Base-by-base conservation (phyloP, 441 rosid genomes). In the Mallotus japonicus region DNA sequence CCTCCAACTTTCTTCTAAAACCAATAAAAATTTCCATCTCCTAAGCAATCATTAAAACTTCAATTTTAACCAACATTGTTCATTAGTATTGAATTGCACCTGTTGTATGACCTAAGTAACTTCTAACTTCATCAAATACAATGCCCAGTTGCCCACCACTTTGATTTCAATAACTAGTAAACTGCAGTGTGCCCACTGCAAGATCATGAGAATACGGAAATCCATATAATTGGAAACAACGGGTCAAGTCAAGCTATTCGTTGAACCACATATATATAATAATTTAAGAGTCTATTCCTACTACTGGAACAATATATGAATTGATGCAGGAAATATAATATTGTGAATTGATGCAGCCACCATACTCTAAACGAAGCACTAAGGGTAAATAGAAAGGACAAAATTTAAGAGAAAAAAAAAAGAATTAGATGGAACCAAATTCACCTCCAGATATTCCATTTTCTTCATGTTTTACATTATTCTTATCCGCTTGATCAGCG, bases 381-480 rank as follows among this genome's bases (percentile, higher is more conserved):
- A 46, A 28, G 28, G 17, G 3, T 56, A 4, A 20, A 22, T 32
- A 69, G n/a, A 32, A 19, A 17, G 6, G 1, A 24, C 49, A 42
- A 37, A 24, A 63, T 53, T 14, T n/a, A 57, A 55, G 40, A 6
- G 2, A 0, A 37, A 37, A 37, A 34, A 34, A 37, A 37, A 37
- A 37, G 40, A 37, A 28, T 28, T 28, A 24, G 13, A 62, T 9
- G 10, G 37, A 68, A 77, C 64, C 28, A 53, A 61, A 74, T 73
- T 73, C 46, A 88, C 96, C 92, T 69, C 76, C 86, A 81, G 86
- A 78, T 65, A 69, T 81, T 69, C 86, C 92, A 85, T 87, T 86
- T 77, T 88, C 96, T 73, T 82, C 90, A 55, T 76, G 84, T 60
- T 74, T 84, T 72, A 62, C 76, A 77, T 62, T 80, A 75, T 71